These are phyloP conservation scores for Irpex rosettiformis DNA, from an alignment of 1,284 basidiomycete genomes.

Conservation along the genomic window DNA sequence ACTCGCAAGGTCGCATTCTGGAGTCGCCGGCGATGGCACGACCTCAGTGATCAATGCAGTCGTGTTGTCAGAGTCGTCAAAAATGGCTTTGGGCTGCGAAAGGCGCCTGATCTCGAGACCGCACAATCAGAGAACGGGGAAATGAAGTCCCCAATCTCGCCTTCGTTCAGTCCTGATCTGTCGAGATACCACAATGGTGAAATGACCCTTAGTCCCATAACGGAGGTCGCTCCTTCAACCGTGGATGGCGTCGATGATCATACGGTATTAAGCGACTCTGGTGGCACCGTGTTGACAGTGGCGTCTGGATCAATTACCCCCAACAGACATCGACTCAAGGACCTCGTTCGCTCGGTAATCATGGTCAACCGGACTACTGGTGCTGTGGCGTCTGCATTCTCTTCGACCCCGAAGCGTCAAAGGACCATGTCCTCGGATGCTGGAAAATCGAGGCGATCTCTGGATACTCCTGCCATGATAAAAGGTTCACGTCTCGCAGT, in stretches of 20 bases:
- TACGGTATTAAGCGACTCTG: constrained; percentile 19
- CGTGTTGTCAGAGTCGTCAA: constrained; percentile 15
- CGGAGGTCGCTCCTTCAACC: constrained; percentile 17
- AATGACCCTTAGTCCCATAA: constrained; percentile 8
- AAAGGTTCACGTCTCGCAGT: constrained; percentile 50
- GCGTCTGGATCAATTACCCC: constrained; percentile 11
- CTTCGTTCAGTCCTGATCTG: constrained; percentile 22
- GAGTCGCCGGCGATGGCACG: constrained; percentile 18
- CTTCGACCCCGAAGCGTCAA: constrained; percentile 30
- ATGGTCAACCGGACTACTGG: constrained; percentile 36
- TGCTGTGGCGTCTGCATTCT: constrained; percentile 27
- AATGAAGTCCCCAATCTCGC: constrained; percentile 14
- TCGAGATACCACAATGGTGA: constrained; percentile 15
- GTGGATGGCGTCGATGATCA: constrained; percentile 20
- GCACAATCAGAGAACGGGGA: constrained; percentile 8
- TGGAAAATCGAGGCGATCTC: constrained; percentile 13
- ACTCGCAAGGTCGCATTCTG: constrained; percentile 22
- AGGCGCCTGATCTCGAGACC: constrained; percentile 2
- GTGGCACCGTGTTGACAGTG: constrained; percentile 11
- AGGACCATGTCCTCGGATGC: constrained; percentile 44
- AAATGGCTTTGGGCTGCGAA: neutral
- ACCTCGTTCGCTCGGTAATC: constrained; percentile 45
- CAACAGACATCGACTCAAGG: constrained; percentile 35
- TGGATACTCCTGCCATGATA: constrained; percentile 37
- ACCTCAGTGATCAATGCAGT: constrained; percentile 18